A percentile compares a stretch with the other conserved stretches of the same genome.
These are phyloP conservation scores for Diplodia intermedia DNA, from an alignment of 2,329 filamentous ascomycete species.

Conservation along the genomic window DNA sequence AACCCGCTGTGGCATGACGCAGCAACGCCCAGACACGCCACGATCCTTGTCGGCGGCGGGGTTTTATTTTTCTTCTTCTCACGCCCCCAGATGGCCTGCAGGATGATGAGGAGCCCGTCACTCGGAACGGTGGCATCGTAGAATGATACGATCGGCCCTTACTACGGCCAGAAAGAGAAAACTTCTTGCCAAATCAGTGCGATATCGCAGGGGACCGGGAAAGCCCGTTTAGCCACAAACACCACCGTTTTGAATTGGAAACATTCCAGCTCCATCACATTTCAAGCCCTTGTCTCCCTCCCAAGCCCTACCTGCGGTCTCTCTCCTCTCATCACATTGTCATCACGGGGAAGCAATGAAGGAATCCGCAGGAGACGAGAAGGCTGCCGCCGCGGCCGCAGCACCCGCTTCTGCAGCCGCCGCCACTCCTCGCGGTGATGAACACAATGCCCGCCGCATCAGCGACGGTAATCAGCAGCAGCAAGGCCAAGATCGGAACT, in stretches of 20 bases:
- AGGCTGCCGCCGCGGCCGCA: not conserved
- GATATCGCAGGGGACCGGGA: constrained; percentile 8
- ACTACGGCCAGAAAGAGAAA: not conserved
- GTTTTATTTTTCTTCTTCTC: not conserved
- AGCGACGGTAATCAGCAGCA: not conserved
- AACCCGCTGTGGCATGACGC: too few relatives aligned
- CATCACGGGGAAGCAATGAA: not conserved
- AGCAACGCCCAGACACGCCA: not conserved
- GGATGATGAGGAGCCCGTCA: not conserved
- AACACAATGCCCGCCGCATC: constrained; percentile 6
- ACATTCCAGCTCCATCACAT: not conserved
- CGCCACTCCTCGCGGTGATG: not conserved
- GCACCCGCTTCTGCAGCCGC: not conserved
- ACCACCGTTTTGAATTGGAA: not conserved
- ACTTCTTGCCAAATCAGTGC: not conserved
- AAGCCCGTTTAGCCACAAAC: not conserved
- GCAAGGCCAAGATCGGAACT: not conserved
- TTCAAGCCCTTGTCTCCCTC: not conserved
- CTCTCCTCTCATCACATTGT: not conserved
- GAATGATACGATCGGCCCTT: constrained; percentile 12
- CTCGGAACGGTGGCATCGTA: not conserved
- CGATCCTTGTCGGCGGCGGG: constrained; percentile 15
- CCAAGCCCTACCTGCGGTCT: not conserved
- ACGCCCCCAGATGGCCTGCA: constrained; percentile 5
- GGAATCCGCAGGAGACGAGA: not conserved